phyloP scores from a whole-genome alignment of 495 filamentous ascomycete genomes.

The Cryomyces antarcticus region DNA sequence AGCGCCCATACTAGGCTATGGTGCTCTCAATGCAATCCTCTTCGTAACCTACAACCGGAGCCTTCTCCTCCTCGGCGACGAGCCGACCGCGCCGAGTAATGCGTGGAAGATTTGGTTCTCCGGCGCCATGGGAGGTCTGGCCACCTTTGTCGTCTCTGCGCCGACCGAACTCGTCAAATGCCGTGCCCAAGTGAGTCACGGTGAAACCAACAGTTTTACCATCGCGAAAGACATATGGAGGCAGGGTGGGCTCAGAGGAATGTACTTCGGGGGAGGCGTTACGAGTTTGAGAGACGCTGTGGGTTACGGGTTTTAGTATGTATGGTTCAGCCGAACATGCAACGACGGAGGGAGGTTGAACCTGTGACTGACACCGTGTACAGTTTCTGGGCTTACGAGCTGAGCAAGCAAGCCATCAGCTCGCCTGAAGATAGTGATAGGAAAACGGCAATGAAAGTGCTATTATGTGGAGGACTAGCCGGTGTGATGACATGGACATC shows the following conservation, averaged over 20 bases:
- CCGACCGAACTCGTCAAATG: constrained; percentile 83
- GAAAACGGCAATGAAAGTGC: constrained; percentile 36
- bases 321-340: constrained; percentile 2
- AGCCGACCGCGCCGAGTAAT: constrained; percentile 10
- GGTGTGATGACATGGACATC: constrained; percentile 71
- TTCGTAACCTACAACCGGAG: constrained; percentile 73
- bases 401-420: constrained; percentile 34
- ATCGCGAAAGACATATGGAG: constrained; percentile 41
- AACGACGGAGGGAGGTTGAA: too few relatives aligned
- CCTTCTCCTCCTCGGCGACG: constrained; percentile 30
- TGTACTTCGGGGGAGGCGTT: constrained; percentile 60
- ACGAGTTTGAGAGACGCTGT: constrained; percentile 67
- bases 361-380: not conserved
- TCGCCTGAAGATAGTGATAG: constrained; percentile 19
- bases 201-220: constrained; percentile 29
- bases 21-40: constrained; percentile 70
- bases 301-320: constrained; percentile 80
- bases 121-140: constrained; percentile 56
- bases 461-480: constrained; percentile 69
- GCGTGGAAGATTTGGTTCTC: constrained; percentile 44
- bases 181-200: constrained; percentile 41
- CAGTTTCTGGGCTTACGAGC: constrained; percentile 73
- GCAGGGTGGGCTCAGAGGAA: constrained; percentile 40
- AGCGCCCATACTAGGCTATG: constrained; percentile 70
- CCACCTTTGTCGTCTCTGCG: constrained; percentile 60